Base-by-base conservation (phyloP, 2,329 filamentous ascomycete species). In the Botrytis aclada region DNA sequence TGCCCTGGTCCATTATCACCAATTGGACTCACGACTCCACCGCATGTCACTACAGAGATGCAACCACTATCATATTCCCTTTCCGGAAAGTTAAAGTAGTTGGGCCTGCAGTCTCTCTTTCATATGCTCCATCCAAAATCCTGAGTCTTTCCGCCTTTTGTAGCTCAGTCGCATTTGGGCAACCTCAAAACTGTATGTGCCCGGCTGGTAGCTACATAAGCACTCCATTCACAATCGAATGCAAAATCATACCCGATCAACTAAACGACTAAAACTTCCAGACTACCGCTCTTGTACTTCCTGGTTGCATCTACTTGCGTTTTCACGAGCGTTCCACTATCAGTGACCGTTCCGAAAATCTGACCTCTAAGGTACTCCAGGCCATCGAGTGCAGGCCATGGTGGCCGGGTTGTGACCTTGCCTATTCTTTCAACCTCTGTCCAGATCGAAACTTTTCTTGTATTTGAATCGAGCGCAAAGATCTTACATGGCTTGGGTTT, bases 11-110 rank as follows among this genome's bases (percentile, higher is more conserved):
- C 39, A n/a, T 72, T 37, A 10, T 72, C 54, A n/a, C 32, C 54
- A 18, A 69, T 32, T 12, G 41, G 6, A 20, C 69, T 67, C n/a
- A 60, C 32, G 1, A 72, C 10, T 7, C 70, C 70, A 18, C 62
- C 70, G 45, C 58, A 67, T 22, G 70, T 67, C 43, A 32, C 56
- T 32, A 72, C 62, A 72, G 67, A 67, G 37, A 72, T 72, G 51
- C 39, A 72, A 9, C 47, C 54, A 20, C 16, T 41, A 39, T 72
- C 51, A 8, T n/a, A 12, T 4, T 22, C 12, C 9, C 29, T 43
- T 51, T 72, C 22, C 32, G 54, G 22, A 72, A 67, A 16, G 70
- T 51, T 32, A 67, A 25, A 67, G 62, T 41, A 41, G 51, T 72
- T 39, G 39, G 70, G 6, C 51, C 47, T 29, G 16, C 62, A 16